Percentiles rank a stretch among this genome's conserved stretches.
Evolutionary conservation across 2,329 filamentous ascomycete species (phyloP).

Genomic region (Venturia aucupariae): DNA sequence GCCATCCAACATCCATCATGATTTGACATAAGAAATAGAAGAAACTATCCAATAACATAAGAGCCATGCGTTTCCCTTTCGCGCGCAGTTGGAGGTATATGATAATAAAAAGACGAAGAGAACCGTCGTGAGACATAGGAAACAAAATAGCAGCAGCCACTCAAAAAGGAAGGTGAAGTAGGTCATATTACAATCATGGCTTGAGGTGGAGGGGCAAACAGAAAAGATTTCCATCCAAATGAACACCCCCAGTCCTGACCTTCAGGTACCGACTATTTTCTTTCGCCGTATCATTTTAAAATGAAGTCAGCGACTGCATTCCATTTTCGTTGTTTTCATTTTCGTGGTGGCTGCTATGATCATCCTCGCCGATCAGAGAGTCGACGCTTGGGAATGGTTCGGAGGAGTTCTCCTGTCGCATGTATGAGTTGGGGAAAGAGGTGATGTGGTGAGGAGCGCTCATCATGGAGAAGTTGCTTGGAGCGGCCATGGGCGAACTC

Average conservation of each 20-base stretch:
- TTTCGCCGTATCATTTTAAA: not conserved
- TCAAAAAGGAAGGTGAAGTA: not conserved
- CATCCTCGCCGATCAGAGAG: conserved; percentile 1
- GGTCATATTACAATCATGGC: not conserved
- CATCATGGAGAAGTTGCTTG: conserved; percentile 28
- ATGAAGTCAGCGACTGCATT: conserved; percentile 6
- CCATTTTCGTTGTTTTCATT: conserved; percentile 7
- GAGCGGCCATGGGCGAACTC: conserved; percentile 30
- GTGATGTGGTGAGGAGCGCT: conserved; percentile 33
- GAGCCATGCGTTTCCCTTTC: not conserved
- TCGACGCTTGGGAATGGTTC: conserved; percentile 10
- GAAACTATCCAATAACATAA: no score
- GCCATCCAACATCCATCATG: not conserved
- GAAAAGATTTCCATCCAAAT: not conserved
- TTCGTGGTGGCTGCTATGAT: conserved; percentile 4
- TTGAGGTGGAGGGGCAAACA: not conserved
- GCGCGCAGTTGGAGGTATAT: conserved; percentile 7
- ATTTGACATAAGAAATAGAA: not conserved
- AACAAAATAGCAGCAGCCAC: not conserved
- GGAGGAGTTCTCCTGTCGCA: conserved; percentile 19
- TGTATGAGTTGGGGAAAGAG: conserved; percentile 28
- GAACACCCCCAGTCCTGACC: not conserved
- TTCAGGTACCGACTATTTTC: not conserved
- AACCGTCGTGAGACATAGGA: not conserved
- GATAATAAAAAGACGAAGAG: not conserved